Base-by-base conservation (phyloP, 306 rosid species). In the Malus asiatica region DNA sequence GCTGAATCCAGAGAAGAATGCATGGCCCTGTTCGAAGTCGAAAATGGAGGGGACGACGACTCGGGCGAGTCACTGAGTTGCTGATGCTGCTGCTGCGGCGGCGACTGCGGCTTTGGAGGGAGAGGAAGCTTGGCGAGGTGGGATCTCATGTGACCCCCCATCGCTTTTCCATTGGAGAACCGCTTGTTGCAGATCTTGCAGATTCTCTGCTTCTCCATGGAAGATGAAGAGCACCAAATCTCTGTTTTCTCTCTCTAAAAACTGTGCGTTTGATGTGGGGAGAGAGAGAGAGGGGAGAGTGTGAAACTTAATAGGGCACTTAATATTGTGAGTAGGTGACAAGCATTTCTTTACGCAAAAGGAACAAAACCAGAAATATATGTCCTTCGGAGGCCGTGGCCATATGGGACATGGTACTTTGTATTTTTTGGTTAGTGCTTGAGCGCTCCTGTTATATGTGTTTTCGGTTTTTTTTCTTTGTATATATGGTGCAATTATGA, bases 141-240 rank as follows among this genome's bases (percentile, higher is more conserved):
- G 67, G 97, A 79, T 79, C 88, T 87, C 94, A 90, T 85, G 84
- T 93, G 98, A 8, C 98, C 94, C 4, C 98, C 93, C 73, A 87
- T 66, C 72, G 93, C 91, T 80, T 85, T 90, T 46, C 88, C 94
- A 55, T 51, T 84, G 4, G 87, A 15, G 74, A 84, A 90, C 30
- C 76, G n/a, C 84, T 64, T 87, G 46, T 45, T 63, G 48, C 96
- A 87, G 81, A 93, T 85, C 78, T 76, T 71, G 72, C 91, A 90
- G 74, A 42, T 68, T 13, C 74, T 59, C 4, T 68, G 80, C 64
- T 74, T 84, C 64, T 82, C 87, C 93, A 93, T 92, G 46, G 80
- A 35, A 76, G 70, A 52, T 46, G 77, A 27, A 25, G 32, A 25
- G 61, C 67, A 15, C 19, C 35, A 70, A 20, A 57, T 45, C 68